phyloP scores from a whole-genome alignment of 202 grass and related monocot species.

The Alloteropsis angusta region DNA sequence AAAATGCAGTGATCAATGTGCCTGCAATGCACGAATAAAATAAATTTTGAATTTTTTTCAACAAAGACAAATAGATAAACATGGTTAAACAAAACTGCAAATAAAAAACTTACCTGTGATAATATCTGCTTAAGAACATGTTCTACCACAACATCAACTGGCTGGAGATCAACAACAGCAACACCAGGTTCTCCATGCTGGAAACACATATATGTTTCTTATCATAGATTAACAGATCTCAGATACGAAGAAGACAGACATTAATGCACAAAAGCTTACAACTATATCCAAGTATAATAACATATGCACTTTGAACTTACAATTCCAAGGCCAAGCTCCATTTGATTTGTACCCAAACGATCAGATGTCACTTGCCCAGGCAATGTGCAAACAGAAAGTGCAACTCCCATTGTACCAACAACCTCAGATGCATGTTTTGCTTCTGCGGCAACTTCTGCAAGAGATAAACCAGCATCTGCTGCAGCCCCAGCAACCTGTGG shows the following conservation, averaged over 20 bases:
- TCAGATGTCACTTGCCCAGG: constrained; percentile 95
- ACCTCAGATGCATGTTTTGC: constrained; percentile 85
- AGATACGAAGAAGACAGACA: constrained; percentile 17
- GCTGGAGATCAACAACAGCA: constrained; percentile 84
- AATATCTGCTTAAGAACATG: constrained; percentile 96
- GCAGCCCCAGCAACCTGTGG: constrained; percentile 92
- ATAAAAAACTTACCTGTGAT: constrained; percentile 42
- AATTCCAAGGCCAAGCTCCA: constrained; percentile 99
- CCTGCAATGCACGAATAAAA: not conserved
- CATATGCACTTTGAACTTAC: constrained; percentile 45
- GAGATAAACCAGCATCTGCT: constrained; percentile 82
- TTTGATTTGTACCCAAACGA: constrained; percentile 74
- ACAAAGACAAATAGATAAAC: constrained; percentile 2
- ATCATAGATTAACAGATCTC: constrained; percentile 16
- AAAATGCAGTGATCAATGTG: constrained; percentile 1
- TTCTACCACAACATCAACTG: constrained; percentile 79
- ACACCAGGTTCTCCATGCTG: constrained; percentile 97
- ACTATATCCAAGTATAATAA: constrained; percentile 16
- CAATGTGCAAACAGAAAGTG: constrained; percentile 93
- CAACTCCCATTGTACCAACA: constrained; percentile 97
- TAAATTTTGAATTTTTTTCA: not conserved
- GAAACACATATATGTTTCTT: constrained; percentile 24
- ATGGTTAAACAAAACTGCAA: not conserved
- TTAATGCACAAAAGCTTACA: constrained; percentile 19
- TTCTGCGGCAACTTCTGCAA: constrained; percentile 88